These are phyloP conservation scores for Boletus bicolor DNA, from an alignment of 768 basidiomycete genomes.

Conservation along the genomic window DNA sequence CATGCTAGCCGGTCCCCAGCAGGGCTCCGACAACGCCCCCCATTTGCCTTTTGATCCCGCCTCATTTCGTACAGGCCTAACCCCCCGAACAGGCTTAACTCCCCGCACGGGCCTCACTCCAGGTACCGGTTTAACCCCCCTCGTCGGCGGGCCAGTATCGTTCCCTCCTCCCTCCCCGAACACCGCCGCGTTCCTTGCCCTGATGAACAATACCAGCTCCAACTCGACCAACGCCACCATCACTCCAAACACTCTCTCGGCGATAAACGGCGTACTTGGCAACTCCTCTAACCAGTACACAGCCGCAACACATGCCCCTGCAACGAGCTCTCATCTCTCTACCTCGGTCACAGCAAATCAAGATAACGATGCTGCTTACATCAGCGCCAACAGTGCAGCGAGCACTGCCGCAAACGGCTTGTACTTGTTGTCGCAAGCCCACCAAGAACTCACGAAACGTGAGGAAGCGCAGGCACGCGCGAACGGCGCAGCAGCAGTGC, in stretches of 20 bases:
- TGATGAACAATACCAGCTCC: constrained; percentile 65
- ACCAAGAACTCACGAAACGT: constrained; percentile 94
- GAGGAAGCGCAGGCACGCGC: constrained; percentile 78
- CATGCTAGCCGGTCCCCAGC: constrained; percentile 88
- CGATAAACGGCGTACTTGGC: constrained; percentile 74
- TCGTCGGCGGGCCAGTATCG: constrained; percentile 66
- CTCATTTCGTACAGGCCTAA: constrained; percentile 81
- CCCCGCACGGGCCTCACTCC: constrained; percentile 81
- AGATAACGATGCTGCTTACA: constrained; percentile 33
- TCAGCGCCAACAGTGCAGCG: constrained; percentile 55
- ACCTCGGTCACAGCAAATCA: constrained; percentile 35
- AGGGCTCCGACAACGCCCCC: constrained; percentile 36
- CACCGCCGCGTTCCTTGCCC: constrained; percentile 88
- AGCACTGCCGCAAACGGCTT: constrained; percentile 84
- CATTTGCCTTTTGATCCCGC: constrained; percentile 62
- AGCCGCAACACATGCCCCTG: constrained; percentile 31
- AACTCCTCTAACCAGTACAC: constrained; percentile 25
- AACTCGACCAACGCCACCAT: constrained; percentile 43
- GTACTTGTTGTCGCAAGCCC: constrained; percentile 90
- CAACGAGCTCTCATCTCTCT: constrained; percentile 35
- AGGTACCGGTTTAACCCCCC: constrained; percentile 73
- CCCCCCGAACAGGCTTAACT: constrained; percentile 82
- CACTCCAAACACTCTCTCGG: constrained; percentile 56
- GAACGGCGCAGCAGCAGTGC: constrained; percentile 34
- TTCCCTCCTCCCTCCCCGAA: constrained; percentile 86